Evolutionary conservation across 176 grass and related monocot genomes (phyloP).

Genomic region (Oryza meridionalis): DNA sequence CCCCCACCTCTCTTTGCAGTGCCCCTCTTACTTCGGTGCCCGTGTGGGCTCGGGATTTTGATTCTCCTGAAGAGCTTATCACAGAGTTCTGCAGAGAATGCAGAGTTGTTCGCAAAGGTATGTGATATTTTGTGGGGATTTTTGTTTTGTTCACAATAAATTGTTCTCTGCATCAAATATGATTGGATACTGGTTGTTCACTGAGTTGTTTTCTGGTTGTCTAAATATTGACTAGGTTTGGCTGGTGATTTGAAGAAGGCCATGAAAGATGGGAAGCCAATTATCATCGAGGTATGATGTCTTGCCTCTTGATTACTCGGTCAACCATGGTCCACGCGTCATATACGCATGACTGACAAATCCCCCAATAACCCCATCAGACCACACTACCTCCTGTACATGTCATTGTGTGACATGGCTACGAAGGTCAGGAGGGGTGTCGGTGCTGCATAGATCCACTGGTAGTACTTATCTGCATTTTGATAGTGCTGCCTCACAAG

Average conservation of each 20-base stretch:
- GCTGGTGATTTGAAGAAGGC: conserved; percentile 99
- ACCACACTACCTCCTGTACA: background rate
- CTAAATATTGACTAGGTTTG: conserved; percentile 60
- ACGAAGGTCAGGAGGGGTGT: conserved; percentile 7
- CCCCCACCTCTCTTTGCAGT: conserved; percentile 48
- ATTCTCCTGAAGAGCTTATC: conserved; percentile 89
- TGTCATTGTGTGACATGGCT: background rate
- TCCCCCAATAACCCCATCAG: background rate
- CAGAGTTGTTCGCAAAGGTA: conserved; percentile 98
- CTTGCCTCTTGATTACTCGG: background rate
- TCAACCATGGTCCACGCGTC: background rate
- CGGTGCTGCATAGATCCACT: conserved; percentile 3
- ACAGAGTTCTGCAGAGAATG: conserved; percentile 97
- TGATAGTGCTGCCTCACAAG: conserved; percentile 22
- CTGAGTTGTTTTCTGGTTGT: background rate
- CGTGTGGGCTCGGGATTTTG: conserved; percentile 91
- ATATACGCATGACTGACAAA: background rate
- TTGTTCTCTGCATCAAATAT: conserved; percentile 15
- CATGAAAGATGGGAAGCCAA: conserved; percentile 99
- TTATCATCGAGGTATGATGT: conserved; percentile 86
- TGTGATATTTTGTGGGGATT: background rate
- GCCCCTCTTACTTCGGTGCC: conserved; percentile 87
- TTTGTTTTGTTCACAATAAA: background rate
- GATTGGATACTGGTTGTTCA: background rate
- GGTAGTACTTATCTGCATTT: background rate